A percentile compares a stretch with the other conserved stretches of the same genome.
These are phyloP conservation scores for Olyra latifolia DNA, from an alignment of 176 grass and related monocot genomes.

Conservation along the genomic window DNA sequence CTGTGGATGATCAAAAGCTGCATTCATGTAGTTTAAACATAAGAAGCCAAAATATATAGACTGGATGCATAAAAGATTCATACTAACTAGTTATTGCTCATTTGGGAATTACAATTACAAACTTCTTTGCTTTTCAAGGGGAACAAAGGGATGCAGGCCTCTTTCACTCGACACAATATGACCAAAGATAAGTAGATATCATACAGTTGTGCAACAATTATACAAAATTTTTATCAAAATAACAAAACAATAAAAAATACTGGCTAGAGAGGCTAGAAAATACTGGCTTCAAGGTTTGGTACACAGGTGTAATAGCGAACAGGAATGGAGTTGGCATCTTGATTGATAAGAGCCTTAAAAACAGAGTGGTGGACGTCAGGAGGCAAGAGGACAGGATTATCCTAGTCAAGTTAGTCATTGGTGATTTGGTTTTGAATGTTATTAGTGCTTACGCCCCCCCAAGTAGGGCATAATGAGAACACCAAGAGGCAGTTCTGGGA, in stretches of 20 bases:
- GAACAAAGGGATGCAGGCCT: neutral
- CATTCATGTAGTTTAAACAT: neutral
- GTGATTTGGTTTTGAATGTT: no score
- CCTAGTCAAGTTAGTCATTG: no score
- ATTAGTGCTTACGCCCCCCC: no score
- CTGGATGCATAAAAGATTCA: neutral
- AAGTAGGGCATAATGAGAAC: no score
- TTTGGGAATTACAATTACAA: neutral
- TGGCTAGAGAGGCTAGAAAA: no score
- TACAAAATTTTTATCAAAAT: neutral
- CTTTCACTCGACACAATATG: neutral
- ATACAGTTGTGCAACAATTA: neutral
- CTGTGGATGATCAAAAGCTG: neutral
- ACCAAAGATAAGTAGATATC: neutral
- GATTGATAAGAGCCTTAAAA: no score
- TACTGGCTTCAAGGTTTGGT: no score
- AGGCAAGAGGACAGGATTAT: no score
- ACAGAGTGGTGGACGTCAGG: no score
- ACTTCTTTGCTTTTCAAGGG: neutral
- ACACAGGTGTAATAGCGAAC: no score
- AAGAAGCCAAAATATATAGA: neutral
- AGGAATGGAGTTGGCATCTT: no score
- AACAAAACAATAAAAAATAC: neutral
- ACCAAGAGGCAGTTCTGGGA: no score
- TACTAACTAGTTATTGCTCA: neutral